These are phyloP conservation scores for Polytrichum formosum DNA, from an alignment of 225 moss, liverwort and hornwort species.

Conservation along the genomic window DNA sequence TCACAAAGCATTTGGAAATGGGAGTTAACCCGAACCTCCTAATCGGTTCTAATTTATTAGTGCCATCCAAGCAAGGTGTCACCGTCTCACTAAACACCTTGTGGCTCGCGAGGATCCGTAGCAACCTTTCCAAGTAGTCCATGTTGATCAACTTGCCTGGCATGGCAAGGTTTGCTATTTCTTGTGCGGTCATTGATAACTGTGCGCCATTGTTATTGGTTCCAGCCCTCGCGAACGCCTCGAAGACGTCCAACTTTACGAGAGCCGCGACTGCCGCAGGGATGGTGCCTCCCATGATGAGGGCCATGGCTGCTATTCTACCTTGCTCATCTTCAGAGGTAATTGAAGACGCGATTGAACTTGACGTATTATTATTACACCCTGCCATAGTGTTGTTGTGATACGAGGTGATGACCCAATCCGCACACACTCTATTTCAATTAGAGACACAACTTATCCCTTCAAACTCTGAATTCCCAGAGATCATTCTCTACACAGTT, in stretches of 20 bases:
- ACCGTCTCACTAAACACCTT: slow-evolving; percentile 7
- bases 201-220: background rate
- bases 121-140: slow-evolving; percentile 3
- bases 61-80: background rate
- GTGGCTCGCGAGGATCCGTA: slow-evolving; percentile 3
- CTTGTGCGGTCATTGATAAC: slow-evolving; percentile 6
- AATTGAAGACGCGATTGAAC: too few species aligned
- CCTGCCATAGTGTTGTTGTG: too few species aligned
- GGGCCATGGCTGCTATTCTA: too few species aligned
- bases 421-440: too few species aligned
- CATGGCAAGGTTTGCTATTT: slow-evolving; percentile 9
- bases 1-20: slow-evolving; percentile 2
- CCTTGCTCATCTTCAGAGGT: too few species aligned
- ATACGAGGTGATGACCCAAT: too few species aligned
- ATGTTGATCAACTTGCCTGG: slow-evolving; percentile 8
- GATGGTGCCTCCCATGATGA: too few species aligned
- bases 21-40: slow-evolving; percentile 5
- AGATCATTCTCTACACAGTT: too few species aligned
- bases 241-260: slow-evolving; percentile 9
- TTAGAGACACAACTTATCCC: too few species aligned
- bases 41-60: background rate
- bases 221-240: slow-evolving; percentile 6
- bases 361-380: too few species aligned
- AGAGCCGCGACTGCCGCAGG: slow-evolving; percentile 1
- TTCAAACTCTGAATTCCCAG: too few species aligned